These are phyloP conservation scores for Mallotus japonicus DNA, from an alignment of 441 rosid genomes.

Conservation along the genomic window DNA sequence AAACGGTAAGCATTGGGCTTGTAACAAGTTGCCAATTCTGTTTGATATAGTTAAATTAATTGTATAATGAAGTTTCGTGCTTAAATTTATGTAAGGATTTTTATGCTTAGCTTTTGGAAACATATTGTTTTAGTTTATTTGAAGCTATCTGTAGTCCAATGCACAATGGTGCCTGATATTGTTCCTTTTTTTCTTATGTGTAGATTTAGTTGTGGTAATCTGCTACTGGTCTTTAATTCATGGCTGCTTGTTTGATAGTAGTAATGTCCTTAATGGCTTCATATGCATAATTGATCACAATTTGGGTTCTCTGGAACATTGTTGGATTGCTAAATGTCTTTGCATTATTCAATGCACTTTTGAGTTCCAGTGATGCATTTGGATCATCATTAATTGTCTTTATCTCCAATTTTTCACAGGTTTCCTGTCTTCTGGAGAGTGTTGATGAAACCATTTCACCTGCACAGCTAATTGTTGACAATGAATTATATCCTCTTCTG, in stretches of 20 bases:
- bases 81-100: not conserved
- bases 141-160: not conserved
- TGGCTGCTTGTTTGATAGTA: no score
- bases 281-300: not conserved
- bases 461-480: constrained; percentile 46
- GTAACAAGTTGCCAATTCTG: not conserved
- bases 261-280: not conserved
- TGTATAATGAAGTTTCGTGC: not conserved
- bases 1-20: constrained; percentile 48
- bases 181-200: no score
- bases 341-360: not conserved
- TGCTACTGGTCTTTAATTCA: no score
- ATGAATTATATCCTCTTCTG: constrained; percentile 64
- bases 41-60: not conserved
- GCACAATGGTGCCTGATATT: no score
- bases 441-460: constrained; percentile 38
- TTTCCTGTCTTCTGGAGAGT: constrained; percentile 58
- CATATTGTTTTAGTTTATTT: no score
- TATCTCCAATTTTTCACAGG: constrained; percentile 38
- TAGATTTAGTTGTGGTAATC: no score
- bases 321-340: not conserved
- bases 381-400: not conserved
- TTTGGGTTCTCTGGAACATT: not conserved
- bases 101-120: no score
- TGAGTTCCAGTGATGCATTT: not conserved